Base-by-base conservation (phyloP, 2,329 filamentous ascomycete species). In the Stromatinia cepivora region DNA sequence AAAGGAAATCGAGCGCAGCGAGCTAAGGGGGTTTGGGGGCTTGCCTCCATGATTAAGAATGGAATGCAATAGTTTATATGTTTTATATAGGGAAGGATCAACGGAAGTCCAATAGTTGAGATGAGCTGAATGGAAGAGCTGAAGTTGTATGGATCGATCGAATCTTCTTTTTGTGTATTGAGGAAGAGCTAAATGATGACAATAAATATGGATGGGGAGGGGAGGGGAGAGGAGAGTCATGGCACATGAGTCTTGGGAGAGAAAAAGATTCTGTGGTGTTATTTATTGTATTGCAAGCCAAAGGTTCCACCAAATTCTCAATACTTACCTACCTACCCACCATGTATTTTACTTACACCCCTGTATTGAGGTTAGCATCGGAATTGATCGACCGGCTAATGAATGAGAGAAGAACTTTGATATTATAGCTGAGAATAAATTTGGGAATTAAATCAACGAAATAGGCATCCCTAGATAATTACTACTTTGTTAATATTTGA, bases 331-430 rank as follows among this genome's bases (percentile, higher is more conserved):
- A n/a, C n/a, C n/a, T n/a, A n/a, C n/a, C n/a, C n/a, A n/a, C n/a
- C n/a, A n/a, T n/a, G n/a, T n/a, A n/a, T n/a, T n/a, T 34, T 13
- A 31, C 25, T 22, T 52, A 11, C 6, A 58, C 56, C 56, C 56
- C n/a, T 42, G 56, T 42, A 9, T 39, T 57, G 15, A 22, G 53
- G 28, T 13, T 42, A 58, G 56, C 9, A 15, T 42, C 39, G 56
- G 56, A 58, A 58, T 58, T 42, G 56, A 58, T 58, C 56, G 56
- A 42, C 56, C 56, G 56, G 56, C 22, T 58, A 42, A 20, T 58
- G n/a, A 31, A 28, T n/a, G 31, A 25, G 11, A 13, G 22, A 34
- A 10, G 34, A 25, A 4, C 10, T 34, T 25, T 25, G 54, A n/a
- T 3, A n/a, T 8, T 3, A 2, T 36, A n/a, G 31, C 10, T 39